A percentile compares a stretch with the other conserved stretches of the same genome.
Conservation (phyloP, 2,329 filamentous ascomycete species). For the Trichoderma breve region DNA sequence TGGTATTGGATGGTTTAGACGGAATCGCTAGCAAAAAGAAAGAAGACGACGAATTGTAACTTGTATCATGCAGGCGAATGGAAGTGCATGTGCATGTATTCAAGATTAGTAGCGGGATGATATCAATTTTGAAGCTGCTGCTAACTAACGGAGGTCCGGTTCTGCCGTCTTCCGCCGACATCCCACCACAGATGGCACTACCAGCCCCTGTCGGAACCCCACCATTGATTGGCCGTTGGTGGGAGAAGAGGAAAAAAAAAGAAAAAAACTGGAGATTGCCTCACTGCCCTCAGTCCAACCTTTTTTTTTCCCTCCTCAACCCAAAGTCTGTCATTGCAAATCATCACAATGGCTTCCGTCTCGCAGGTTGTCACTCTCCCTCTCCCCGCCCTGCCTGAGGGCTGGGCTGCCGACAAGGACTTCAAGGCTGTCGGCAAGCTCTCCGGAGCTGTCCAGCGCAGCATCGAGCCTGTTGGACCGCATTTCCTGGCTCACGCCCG, state of each 20-base stretch:
- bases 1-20: conserved; percentile 27
- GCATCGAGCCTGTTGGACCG: conserved; percentile 92
- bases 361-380: conserved; percentile 61
- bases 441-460: conserved; percentile 75
- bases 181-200: not conserved
- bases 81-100: not conserved
- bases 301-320: not conserved
- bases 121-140: not conserved
- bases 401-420: conserved; percentile 85
- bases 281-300: not conserved
- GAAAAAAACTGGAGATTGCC: conserved; percentile 14
- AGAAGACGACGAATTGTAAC: not conserved
- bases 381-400: conserved; percentile 73
- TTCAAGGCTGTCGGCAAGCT: conserved; percentile 82
- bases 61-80: not conserved
- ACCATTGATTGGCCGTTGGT: conserved; percentile 17
- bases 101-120: not conserved
- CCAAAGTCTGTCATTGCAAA: not conserved
- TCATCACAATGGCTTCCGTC: conserved; percentile 60
- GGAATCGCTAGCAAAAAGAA: not conserved
- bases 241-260: conserved; percentile 21
- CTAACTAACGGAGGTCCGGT: conserved; percentile 24
- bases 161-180: conserved; percentile 27
- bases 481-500: conserved; percentile 97
- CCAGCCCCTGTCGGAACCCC: conserved; percentile 5